Percentiles rank a stretch among this genome's conserved stretches.
Evolutionary conservation across 805 yeast genomes (phyloP).

Genomic region (Candida anglica): DNA sequence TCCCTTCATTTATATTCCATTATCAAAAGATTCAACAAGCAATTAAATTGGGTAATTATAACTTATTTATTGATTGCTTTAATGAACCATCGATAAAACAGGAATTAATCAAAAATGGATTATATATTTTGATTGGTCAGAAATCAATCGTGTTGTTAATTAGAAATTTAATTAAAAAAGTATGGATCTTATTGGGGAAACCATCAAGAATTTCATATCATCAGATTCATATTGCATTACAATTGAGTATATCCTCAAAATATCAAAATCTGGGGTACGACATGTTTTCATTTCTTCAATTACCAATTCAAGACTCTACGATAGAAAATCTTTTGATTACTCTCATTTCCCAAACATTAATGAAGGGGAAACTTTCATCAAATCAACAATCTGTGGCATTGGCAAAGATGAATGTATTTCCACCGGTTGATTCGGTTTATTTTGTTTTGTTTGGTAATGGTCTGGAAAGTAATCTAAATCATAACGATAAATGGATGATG

Average conservation of each 20-base stretch:
- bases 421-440: slow-evolving; percentile 22
- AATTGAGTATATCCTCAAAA: background rate
- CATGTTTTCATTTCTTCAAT: slow-evolving; percentile 4
- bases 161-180: slow-evolving; percentile 39
- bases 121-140: slow-evolving; percentile 44
- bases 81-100: slow-evolving; percentile 31
- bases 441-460: slow-evolving; percentile 22
- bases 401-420: slow-evolving; percentile 42
- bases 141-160: slow-evolving; percentile 42
- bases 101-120: slow-evolving; percentile 17
- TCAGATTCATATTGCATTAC: slow-evolving; percentile 16
- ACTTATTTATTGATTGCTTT: slow-evolving; percentile 25
- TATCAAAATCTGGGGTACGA: background rate
- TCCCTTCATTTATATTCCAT: slow-evolving; percentile 16
- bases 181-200: slow-evolving; percentile 23
- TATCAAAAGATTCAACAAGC: slow-evolving; percentile 35
- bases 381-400: slow-evolving; percentile 36
- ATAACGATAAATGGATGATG: slow-evolving; percentile 9
- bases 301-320: slow-evolving; percentile 30
- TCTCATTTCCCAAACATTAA: slow-evolving; percentile 49
- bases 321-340: slow-evolving; percentile 49
- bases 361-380: slow-evolving; percentile 50
- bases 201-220: slow-evolving; percentile 28
- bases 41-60: slow-evolving; percentile 42
- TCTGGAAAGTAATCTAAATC: slow-evolving; percentile 8